These are phyloP conservation scores for Huiozyma naganishii DNA, from an alignment of 805 yeast genomes.

Conservation along the genomic window DNA sequence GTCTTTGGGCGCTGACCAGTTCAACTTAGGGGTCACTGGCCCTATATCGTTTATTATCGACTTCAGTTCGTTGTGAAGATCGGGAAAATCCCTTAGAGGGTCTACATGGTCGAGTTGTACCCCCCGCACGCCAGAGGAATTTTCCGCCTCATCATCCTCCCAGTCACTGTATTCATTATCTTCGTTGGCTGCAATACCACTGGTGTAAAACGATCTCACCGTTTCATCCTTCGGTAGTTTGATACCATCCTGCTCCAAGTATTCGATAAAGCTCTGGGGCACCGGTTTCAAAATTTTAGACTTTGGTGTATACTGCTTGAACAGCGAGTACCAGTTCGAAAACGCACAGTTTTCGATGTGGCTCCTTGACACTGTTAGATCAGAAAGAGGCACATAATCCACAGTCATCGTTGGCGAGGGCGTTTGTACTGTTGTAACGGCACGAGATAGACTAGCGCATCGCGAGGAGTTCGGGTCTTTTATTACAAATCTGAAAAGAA, in stretches of 20 bases:
- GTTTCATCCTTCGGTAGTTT: slow-evolving; percentile 39
- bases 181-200: slow-evolving; percentile 31
- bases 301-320: slow-evolving; percentile 39
- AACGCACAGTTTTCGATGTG: slow-evolving; percentile 44
- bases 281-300: slow-evolving; percentile 45
- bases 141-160: slow-evolving; percentile 40
- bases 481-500: too few relatives aligned
- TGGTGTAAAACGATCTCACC: slow-evolving; percentile 26
- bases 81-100: slow-evolving; percentile 44
- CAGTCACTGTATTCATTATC: slow-evolving; percentile 69
- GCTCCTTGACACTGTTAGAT: slow-evolving; percentile 24
- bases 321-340: slow-evolving; percentile 50
- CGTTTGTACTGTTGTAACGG: neutral
- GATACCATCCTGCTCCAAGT: slow-evolving; percentile 59
- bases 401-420: neutral
- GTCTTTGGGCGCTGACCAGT: slow-evolving; percentile 97
- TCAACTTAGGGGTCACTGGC: slow-evolving; percentile 74
- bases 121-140: slow-evolving; percentile 4
- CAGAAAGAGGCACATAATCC: slow-evolving; percentile 15
- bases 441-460: too few relatives aligned
- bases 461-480: too few relatives aligned
- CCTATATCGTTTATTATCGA: slow-evolving; percentile 39
- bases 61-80: slow-evolving; percentile 46
- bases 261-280: slow-evolving; percentile 47
- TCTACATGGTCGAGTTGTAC: slow-evolving; percentile 16